Evolutionary conservation across 2,329 filamentous ascomycete species (phyloP).

Genomic region (Xylariaceae sp.): DNA sequence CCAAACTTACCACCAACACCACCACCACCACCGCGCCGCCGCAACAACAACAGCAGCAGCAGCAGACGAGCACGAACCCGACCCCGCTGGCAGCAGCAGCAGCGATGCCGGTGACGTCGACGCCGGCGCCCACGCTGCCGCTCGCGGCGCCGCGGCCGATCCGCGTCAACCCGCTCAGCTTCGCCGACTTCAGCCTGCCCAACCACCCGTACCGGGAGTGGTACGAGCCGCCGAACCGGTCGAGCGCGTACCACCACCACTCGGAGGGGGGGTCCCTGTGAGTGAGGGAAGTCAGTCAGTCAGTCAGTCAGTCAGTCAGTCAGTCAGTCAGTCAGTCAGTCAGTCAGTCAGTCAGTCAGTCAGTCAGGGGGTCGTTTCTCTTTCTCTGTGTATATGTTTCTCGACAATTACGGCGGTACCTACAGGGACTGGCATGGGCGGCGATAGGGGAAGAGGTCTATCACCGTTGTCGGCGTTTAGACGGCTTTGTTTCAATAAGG

Average conservation of each 20-base stretch:
- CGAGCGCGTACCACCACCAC: constrained; percentile 20
- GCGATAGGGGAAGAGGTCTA: too few species aligned
- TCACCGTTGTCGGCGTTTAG: too few species aligned
- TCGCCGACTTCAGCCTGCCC: constrained; percentile 68
- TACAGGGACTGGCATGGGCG: too few species aligned
- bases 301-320: too few species aligned
- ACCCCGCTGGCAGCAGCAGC: constrained; percentile 18
- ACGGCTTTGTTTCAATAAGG: too few species aligned
- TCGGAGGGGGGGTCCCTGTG: too few species aligned
- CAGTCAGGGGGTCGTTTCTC: too few species aligned
- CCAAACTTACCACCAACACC: background rate
- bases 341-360: too few species aligned
- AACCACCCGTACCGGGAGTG: constrained; percentile 76
- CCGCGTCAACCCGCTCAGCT: constrained; percentile 61
- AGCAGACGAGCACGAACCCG: constrained; percentile 10
- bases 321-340: too few species aligned
- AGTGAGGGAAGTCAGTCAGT: too few species aligned
- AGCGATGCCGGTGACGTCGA: constrained; percentile 10
- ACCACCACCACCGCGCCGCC: background rate
- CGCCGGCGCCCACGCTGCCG: constrained; percentile 23
- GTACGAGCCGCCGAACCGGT: constrained; percentile 64
- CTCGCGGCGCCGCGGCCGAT: constrained; percentile 23
- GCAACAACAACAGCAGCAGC: constrained; percentile 7
- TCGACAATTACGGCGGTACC: too few species aligned
- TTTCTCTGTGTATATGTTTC: background rate